Percentiles rank a stretch among this genome's conserved stretches.
phyloP scores from a whole-genome alignment of 306 rosid species.

The Glycine latifolia region DNA sequence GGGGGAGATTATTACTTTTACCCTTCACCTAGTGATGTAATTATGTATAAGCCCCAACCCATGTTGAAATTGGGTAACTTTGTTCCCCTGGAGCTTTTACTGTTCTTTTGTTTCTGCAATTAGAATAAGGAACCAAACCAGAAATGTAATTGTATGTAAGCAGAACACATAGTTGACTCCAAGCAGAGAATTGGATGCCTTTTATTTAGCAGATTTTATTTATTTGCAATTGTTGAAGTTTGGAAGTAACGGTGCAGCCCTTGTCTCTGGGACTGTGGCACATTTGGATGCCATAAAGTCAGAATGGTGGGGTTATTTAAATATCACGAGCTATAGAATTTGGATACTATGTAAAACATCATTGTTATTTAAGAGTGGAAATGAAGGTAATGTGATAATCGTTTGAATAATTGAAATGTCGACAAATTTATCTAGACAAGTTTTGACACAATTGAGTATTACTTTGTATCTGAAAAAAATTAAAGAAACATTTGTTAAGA shows the following conservation, averaged over 20 bases:
- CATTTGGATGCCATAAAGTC: neutral
- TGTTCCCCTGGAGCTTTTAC: conserved; percentile 22
- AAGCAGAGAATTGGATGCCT: neutral
- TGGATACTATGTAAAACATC: neutral
- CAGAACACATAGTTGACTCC: conserved; percentile 18
- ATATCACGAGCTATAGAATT: neutral
- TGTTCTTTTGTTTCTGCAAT: conserved; percentile 13
- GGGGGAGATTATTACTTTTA: conserved; percentile 25
- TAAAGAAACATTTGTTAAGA: too few relatives aligned
- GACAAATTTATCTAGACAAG: too few relatives aligned
- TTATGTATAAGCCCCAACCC: conserved; percentile 41
- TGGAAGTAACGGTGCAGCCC: neutral
- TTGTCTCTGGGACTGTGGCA: neutral
- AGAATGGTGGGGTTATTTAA: neutral
- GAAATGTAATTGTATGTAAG: conserved; percentile 38
- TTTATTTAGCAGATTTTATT: neutral
- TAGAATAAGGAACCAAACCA: conserved; percentile 32
- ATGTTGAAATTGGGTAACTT: conserved; percentile 40
- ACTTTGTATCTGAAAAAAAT: too few relatives aligned
- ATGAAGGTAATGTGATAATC: neutral
- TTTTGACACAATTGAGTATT: too few relatives aligned
- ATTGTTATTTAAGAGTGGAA: neutral
- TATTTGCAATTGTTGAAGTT: neutral
- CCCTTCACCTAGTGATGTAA: conserved; percentile 49
- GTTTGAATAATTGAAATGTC: neutral